phyloP scores from a whole-genome alignment of 306 rosid genomes.

The Phaseolus lunatus region DNA sequence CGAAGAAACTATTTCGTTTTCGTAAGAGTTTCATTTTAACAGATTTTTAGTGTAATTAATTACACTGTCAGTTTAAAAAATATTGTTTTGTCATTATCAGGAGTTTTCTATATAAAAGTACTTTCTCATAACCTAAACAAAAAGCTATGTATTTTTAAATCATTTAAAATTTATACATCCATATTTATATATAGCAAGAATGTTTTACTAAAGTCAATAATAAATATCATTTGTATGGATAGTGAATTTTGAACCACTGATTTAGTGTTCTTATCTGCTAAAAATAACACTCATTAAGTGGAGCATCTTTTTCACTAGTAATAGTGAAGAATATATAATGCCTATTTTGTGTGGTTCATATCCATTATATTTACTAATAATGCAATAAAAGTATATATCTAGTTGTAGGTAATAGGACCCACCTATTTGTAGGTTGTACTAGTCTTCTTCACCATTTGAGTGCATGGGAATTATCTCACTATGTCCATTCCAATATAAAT shows the following conservation, averaged over 20 bases:
- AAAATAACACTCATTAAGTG: not conserved
- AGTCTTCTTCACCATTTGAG: not conserved
- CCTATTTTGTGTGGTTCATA: constrained; percentile 31
- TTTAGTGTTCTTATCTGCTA: not conserved
- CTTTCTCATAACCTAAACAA: not conserved
- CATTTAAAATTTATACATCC: not conserved
- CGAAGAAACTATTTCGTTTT: no score
- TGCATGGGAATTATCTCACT: not conserved
- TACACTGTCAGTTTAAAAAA: not conserved
- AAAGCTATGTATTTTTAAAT: not conserved
- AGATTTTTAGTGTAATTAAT: not conserved
- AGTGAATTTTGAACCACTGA: not conserved
- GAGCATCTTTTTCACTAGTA: constrained; percentile 9
- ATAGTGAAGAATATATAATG: constrained; percentile 3
- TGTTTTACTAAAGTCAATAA: not conserved
- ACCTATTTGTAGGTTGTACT: constrained; percentile 8
- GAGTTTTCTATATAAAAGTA: not conserved
- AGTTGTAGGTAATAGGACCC: constrained; percentile 19
- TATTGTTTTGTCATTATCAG: not conserved
- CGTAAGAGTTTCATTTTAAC: not conserved
- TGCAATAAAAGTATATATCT: constrained; percentile 11
- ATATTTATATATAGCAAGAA: not conserved
- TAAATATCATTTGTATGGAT: not conserved
- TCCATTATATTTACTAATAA: not conserved
- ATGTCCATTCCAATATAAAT: not conserved